These are phyloP conservation scores for Tetrapisispora pingtungensis DNA, from an alignment of 805 yeast genomes.

Conservation along the genomic window DNA sequence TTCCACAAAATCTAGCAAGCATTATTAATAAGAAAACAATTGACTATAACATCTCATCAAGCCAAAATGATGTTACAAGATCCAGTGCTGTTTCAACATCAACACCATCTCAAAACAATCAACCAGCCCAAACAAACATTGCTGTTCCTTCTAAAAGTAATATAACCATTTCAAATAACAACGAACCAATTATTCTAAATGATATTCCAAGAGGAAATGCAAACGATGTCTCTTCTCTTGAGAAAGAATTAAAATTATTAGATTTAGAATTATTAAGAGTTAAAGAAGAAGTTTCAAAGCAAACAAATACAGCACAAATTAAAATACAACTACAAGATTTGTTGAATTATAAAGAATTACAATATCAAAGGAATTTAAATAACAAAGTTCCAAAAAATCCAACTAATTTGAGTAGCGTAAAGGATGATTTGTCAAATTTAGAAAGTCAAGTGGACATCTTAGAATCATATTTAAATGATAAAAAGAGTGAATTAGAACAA, in stretches of 20 bases:
- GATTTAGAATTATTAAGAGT: constrained; percentile 57
- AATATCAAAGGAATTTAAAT: constrained; percentile 5
- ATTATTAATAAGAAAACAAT: constrained; percentile 82
- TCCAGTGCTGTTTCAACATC: constrained; percentile 9
- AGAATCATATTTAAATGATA: constrained; percentile 54
- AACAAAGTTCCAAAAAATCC: constrained; percentile 1
- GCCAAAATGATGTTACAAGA: constrained; percentile 37
- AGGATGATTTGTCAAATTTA: constrained; percentile 55
- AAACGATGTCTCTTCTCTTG: constrained; percentile 68
- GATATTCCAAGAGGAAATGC: constrained; percentile 4
- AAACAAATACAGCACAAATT: constrained; percentile 20
- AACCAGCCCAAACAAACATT: constrained; percentile 11
- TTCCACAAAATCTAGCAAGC: constrained; percentile 87
- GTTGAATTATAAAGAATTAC: constrained; percentile 63
- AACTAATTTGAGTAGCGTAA: constrained; percentile 40
- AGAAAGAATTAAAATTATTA: constrained; percentile 65
- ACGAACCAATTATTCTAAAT: background rate
- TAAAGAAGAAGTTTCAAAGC: constrained; percentile 31
- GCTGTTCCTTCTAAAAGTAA: constrained; percentile 38
- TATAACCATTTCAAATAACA: constrained; percentile 2
- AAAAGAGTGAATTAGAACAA: constrained; percentile 46
- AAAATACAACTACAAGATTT: constrained; percentile 72
- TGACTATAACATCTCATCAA: constrained; percentile 52
- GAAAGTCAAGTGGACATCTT: constrained; percentile 68
- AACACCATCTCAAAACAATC: constrained; percentile 23